Evolutionary conservation across 176 grass and related monocot species (phyloP).

Genomic region (Saccharum officinarum): DNA sequence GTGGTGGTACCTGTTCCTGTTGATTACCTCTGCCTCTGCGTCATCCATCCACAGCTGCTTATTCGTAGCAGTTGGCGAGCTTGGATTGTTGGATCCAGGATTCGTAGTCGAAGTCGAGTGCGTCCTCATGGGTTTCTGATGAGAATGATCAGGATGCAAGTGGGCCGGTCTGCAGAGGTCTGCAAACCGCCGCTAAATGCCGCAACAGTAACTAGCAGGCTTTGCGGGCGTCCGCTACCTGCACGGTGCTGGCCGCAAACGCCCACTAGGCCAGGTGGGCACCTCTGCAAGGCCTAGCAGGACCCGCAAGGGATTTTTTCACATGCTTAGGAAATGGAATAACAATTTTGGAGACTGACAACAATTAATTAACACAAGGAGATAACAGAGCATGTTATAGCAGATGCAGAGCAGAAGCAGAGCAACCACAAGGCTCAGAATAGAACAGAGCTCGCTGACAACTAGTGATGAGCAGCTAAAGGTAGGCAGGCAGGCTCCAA

Average conservation of each 20-base stretch:
- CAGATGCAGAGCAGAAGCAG: background rate
- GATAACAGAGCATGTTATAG: background rate
- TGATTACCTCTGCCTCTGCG: background rate
- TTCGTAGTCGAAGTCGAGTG: conserved; percentile 30
- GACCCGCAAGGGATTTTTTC: no score
- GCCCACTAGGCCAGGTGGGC: no score
- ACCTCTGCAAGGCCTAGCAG: no score
- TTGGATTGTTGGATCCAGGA: conserved; percentile 37
- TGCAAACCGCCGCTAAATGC: no score
- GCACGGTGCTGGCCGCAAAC: no score
- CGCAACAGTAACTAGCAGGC: no score
- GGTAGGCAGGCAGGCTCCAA: no score
- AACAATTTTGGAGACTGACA: background rate
- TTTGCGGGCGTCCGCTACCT: no score
- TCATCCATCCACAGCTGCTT: background rate
- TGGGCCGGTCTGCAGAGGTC: no score
- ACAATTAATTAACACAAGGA: background rate
- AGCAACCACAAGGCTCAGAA: background rate
- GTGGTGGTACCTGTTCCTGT: background rate
- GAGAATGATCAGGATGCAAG: no score
- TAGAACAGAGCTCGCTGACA: background rate
- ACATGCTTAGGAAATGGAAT: no score
- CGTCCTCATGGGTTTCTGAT: conserved; percentile 14
- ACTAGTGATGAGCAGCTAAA: no score
- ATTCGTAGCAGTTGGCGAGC: background rate